A percentile compares a stretch with the other conserved stretches of the same genome.
These are phyloP conservation scores for Leccinum obscurum DNA, from an alignment of 768 basidiomycete species.

Conservation along the genomic window DNA sequence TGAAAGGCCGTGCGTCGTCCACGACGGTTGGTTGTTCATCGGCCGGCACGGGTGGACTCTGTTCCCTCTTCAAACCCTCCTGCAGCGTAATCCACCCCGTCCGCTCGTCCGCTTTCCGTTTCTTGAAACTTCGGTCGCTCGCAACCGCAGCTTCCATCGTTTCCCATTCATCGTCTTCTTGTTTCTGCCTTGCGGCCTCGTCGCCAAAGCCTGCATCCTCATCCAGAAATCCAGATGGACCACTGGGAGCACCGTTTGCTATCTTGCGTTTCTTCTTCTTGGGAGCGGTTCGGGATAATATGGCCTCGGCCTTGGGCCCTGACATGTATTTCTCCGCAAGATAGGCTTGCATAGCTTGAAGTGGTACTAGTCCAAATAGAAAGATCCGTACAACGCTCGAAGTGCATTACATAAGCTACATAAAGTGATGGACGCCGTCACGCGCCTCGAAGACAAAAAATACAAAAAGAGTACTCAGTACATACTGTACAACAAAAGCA, in stretches of 20 bases:
- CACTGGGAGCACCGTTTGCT: slow-evolving; percentile 21
- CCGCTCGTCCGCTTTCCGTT: slow-evolving; percentile 55
- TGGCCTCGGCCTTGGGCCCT: slow-evolving; percentile 94
- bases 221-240: slow-evolving; percentile 49
- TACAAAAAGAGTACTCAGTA: neutral
- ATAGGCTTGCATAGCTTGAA: slow-evolving; percentile 65
- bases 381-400: neutral
- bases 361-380: neutral
- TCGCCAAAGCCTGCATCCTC: slow-evolving; percentile 74
- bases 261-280: slow-evolving; percentile 72
- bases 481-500: neutral
- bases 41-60: slow-evolving; percentile 50
- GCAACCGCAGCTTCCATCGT: slow-evolving; percentile 66
- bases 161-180: slow-evolving; percentile 59
- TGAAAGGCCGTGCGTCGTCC: slow-evolving; percentile 47
- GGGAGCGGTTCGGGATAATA: slow-evolving; percentile 63
- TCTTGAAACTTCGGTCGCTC: slow-evolving; percentile 77
- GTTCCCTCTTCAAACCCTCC: slow-evolving; percentile 47
- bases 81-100: slow-evolving; percentile 72
- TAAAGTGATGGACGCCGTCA: too few relatives aligned
- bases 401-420: slow-evolving; percentile 8
- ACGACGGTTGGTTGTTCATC: slow-evolving; percentile 72
- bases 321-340: slow-evolving; percentile 94
- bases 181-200: slow-evolving; percentile 44
- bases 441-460: neutral